Conservation (phyloP, 73 alveolate species). For the Paraurostyla sp. region DNA sequence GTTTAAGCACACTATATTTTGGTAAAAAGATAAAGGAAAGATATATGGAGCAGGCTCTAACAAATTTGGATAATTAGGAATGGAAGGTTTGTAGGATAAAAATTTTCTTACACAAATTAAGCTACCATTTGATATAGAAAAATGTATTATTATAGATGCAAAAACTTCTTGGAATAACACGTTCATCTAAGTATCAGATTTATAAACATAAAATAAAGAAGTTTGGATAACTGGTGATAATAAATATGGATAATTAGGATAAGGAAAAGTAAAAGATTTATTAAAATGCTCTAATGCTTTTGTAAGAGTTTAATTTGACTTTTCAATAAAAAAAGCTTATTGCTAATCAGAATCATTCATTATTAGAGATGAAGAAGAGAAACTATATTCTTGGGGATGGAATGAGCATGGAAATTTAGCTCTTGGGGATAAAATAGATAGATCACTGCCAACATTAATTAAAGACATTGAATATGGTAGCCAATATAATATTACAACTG, state of each 20-base stretch:
- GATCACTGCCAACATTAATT: constrained; percentile 32
- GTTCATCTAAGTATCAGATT: background rate
- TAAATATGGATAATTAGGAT: constrained; percentile 71
- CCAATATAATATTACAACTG: background rate
- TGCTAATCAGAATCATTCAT: constrained; percentile 68
- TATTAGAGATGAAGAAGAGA: constrained; percentile 1
- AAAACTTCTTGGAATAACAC: constrained; percentile 57
- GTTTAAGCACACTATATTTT: constrained; percentile 66
- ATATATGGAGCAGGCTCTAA: constrained; percentile 75
- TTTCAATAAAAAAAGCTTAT: constrained; percentile 8
- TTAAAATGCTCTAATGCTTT: background rate
- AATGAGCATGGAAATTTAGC: constrained; percentile 86
- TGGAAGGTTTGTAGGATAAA: background rate
- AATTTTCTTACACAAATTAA: constrained; percentile 19
- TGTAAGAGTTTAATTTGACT: background rate
- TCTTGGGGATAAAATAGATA: constrained; percentile 67
- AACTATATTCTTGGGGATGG: constrained; percentile 80
- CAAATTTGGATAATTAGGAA: constrained; percentile 63
- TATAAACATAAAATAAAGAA: constrained; percentile 9
- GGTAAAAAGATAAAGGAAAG: background rate
- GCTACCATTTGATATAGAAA: background rate
- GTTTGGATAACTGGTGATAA: constrained; percentile 72
- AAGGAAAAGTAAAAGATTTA: background rate
- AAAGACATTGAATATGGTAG: background rate
- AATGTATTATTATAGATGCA: constrained; percentile 8